Evolutionary conservation across 2,329 filamentous ascomycete species (phyloP), one percentile per base, ranked within the genome.

Genomic region (Elsinoe perseae): DNA sequence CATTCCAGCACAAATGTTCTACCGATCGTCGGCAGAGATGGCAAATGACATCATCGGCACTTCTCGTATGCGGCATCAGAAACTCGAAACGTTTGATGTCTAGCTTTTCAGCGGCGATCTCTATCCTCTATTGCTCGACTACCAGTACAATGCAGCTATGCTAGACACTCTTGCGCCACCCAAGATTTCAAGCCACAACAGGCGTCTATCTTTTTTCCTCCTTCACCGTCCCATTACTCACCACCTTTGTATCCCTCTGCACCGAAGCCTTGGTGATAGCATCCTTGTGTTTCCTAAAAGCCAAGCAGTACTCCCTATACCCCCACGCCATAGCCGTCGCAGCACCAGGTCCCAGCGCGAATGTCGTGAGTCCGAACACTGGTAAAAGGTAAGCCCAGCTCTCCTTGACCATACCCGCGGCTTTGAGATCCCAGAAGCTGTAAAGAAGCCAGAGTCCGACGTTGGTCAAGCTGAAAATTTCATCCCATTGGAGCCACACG

Each of bases 291-390:
- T 56, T 65, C 59, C 65, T 68, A n/a, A 40, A 58, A 14, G 68
- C 66, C 44, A 73, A 56, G 4, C 62, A 60, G 38, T 69, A 65
- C 54, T 73, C 70, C 58, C 70, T 68, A 63, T 65, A 70, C 9
- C 64, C 59, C 66, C 67, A 72, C 58, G 63, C 64, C 12, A 60
- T 56, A 7, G 62, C 61, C 54, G 70, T 58, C 2, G 62, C 61
- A 9, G 65, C 65, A 38, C 68, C 68, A 30, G 68, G 66, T 1
- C 70, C 69, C 20, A 59, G 48, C 20, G 65, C 54, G 2, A 65
- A 7, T 4, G 63, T 62, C 14, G 53, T 58, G 1, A 38, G 50
- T 2, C 59, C 50, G 30, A 62, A 60, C 9, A 61, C 20, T 1
- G 55, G 58, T 3, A 68, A 1, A 20, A 69, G 59, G 12, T 48